Evolutionary conservation across 2,329 filamentous ascomycete species (phyloP).

Genomic region (Ophiostoma ips): DNA sequence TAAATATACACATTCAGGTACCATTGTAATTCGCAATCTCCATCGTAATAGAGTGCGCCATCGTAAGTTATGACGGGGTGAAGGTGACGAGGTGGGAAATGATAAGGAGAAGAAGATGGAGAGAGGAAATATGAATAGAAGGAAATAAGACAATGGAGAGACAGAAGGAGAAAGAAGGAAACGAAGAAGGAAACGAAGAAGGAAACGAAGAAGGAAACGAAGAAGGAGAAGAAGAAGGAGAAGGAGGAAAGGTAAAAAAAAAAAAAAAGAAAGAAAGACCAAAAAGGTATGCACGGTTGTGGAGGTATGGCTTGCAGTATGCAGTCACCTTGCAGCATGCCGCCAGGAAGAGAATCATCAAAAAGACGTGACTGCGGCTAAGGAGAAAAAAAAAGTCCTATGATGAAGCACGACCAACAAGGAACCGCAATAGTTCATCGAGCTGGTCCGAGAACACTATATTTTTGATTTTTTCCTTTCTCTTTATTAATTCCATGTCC

Average conservation of each 20-base stretch:
- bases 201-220: neutral
- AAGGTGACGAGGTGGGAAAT: neutral
- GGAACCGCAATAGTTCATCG: no score
- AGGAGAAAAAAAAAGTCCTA: no score
- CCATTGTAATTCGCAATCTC: neutral
- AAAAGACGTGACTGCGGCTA: neutral
- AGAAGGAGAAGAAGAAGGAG: neutral
- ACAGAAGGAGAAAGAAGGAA: neutral
- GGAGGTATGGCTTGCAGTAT: neutral
- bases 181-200: neutral
- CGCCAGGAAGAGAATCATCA: neutral
- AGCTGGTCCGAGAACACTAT: no score
- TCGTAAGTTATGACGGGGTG: no score
- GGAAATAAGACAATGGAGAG: neutral
- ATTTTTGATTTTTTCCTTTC: no score
- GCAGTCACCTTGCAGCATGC: neutral
- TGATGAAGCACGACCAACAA: no score
- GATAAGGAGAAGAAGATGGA: neutral
- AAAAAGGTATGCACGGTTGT: neutral
- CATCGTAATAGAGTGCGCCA: neutral
- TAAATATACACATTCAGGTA: no score
- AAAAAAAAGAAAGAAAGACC: neutral
- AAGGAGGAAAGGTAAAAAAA: no score
- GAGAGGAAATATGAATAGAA: neutral
- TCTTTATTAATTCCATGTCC: no score